Evolutionary conservation across 2,329 filamentous ascomycete species (phyloP).

Genomic region (Aspergillus alliaceus): DNA sequence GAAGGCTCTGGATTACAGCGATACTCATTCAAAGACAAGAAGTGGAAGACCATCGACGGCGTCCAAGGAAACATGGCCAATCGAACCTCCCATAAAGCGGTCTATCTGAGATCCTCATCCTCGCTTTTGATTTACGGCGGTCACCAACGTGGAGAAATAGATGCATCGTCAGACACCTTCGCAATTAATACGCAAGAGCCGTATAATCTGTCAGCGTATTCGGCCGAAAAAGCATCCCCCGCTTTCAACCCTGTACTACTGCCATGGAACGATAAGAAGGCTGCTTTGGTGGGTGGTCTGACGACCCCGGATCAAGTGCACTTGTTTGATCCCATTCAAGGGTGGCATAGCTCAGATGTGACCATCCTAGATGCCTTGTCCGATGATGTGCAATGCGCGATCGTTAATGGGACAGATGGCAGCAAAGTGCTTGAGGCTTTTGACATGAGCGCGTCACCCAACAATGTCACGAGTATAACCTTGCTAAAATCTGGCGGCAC

Average conservation of each 20-base stretch:
- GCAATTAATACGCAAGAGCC: slow-evolving; percentile 67
- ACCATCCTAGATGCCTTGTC: slow-evolving; percentile 62
- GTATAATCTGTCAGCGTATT: slow-evolving; percentile 61
- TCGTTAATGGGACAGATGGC: slow-evolving; percentile 71
- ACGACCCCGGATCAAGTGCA: slow-evolving; percentile 67
- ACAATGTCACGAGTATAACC: slow-evolving; percentile 69
- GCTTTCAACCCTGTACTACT: slow-evolving; percentile 70
- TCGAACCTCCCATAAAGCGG: slow-evolving; percentile 71
- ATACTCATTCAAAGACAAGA: slow-evolving; percentile 57
- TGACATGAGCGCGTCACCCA: slow-evolving; percentile 72
- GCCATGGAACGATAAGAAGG: slow-evolving; percentile 69
- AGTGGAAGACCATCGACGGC: slow-evolving; percentile 59
- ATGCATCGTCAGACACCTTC: slow-evolving; percentile 72
- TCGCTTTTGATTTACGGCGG: slow-evolving; percentile 81
- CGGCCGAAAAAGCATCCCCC: slow-evolving; percentile 59
- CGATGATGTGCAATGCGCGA: slow-evolving; percentile 60
- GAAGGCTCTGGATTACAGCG: slow-evolving; percentile 74
- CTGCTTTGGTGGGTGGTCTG: slow-evolving; percentile 73
- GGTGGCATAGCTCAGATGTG: slow-evolving; percentile 69
- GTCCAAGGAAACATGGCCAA: slow-evolving; percentile 61
- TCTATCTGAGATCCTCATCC: slow-evolving; percentile 69
- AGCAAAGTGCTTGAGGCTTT: slow-evolving; percentile 80
- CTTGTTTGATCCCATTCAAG: slow-evolving; percentile 63
- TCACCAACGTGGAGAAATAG: slow-evolving; percentile 58
- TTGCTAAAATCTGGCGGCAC: slow-evolving; percentile 62